These are phyloP conservation scores for Debaryomyces tyrocola DNA, from an alignment of 805 yeast genomes.

Conservation along the genomic window DNA sequence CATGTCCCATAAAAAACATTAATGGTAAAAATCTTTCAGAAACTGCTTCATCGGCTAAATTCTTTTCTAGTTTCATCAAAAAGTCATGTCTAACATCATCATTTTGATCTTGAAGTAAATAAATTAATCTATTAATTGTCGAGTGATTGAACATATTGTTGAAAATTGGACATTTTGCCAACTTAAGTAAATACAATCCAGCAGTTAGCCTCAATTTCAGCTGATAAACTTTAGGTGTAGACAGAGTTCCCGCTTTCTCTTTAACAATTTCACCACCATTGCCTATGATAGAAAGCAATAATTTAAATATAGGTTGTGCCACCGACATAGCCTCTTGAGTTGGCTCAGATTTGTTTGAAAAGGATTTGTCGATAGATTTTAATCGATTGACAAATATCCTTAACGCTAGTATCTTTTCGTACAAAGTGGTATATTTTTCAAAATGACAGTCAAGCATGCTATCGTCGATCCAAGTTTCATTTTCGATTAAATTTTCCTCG, in stretches of 20 bases:
- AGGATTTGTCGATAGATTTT: slow-evolving; percentile 22
- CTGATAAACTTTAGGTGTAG: slow-evolving; percentile 65
- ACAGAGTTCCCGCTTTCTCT: slow-evolving; percentile 40
- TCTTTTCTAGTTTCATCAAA: slow-evolving; percentile 48
- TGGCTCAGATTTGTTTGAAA: slow-evolving; percentile 32
- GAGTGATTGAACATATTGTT: slow-evolving; percentile 52
- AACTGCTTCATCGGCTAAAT: slow-evolving; percentile 50
- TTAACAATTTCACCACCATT: slow-evolving; percentile 77
- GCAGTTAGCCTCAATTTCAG: slow-evolving; percentile 66
- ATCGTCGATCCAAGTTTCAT: slow-evolving; percentile 50
- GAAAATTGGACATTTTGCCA: slow-evolving; percentile 56
- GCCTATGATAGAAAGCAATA: slow-evolving; percentile 63
- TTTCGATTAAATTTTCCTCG: slow-evolving; percentile 20
- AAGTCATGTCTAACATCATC: slow-evolving; percentile 55
- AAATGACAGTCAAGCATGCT: slow-evolving; percentile 30
- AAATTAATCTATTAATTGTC: slow-evolving; percentile 52
- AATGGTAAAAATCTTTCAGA: slow-evolving; percentile 68
- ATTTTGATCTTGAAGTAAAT: slow-evolving; percentile 68
- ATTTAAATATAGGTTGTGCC: slow-evolving; percentile 64
- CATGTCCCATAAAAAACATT: slow-evolving; percentile 74
- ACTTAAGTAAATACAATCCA: slow-evolving; percentile 61
- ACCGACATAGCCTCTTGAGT: slow-evolving; percentile 32
- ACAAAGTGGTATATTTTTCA: slow-evolving; percentile 29
- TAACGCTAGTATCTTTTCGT: slow-evolving; percentile 53
- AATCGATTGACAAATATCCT: slow-evolving; percentile 62